Conservation (phyloP, 164 flowering plant species). For the Kingdonia uniflora region DNA sequence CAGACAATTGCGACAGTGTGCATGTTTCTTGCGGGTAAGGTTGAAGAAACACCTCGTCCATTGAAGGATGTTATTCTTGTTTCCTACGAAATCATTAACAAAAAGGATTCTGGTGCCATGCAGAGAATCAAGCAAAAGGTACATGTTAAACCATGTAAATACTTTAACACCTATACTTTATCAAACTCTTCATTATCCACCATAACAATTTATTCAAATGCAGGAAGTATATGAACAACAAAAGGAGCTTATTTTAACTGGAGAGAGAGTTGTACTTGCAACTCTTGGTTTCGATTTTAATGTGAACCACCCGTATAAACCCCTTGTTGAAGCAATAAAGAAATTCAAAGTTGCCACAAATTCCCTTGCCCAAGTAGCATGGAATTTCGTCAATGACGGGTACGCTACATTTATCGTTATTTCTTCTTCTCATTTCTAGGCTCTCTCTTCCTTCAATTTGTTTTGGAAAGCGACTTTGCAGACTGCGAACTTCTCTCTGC, state of each 20-base stretch:
- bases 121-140: constrained; percentile 82
- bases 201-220: constrained; percentile 9
- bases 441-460: constrained; percentile 9
- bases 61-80: constrained; percentile 68
- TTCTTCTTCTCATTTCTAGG: constrained; percentile 3
- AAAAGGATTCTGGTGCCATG: constrained; percentile 60
- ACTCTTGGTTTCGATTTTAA: constrained; percentile 77
- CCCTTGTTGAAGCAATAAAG: constrained; percentile 78
- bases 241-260: constrained; percentile 60
- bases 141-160: background rate
- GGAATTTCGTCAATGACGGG: constrained; percentile 95
- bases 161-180: background rate
- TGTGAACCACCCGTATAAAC: constrained; percentile 80
- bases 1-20: constrained; percentile 79
- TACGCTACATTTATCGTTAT: constrained; percentile 20
- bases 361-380: constrained; percentile 82
- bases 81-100: constrained; percentile 66
- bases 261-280: constrained; percentile 80
- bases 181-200: background rate
- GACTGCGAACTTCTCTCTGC: constrained; percentile 85
- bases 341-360: constrained; percentile 75
- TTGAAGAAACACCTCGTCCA: constrained; percentile 80
- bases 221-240: constrained; percentile 84
- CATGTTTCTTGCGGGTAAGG: constrained; percentile 86
- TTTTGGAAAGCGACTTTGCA: constrained; percentile 35